Evolutionary conservation across 306 rosid genomes (phyloP).

Genomic region (Malus orientalis): DNA sequence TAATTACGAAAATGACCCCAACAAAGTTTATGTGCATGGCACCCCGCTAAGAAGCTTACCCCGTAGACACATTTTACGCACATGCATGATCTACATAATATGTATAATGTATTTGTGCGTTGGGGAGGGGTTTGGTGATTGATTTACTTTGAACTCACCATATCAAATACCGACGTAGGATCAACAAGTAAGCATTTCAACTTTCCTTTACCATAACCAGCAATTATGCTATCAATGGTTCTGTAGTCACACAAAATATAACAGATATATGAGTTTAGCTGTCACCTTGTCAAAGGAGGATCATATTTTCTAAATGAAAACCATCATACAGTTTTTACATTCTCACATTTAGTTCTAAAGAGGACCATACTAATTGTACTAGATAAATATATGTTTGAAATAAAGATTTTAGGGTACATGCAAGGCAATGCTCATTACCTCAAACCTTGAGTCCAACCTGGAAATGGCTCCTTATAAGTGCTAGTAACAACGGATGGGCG

Average conservation of each 20-base stretch:
- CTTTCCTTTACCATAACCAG: slow-evolving; percentile 23
- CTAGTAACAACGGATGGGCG: slow-evolving; percentile 14
- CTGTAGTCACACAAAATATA: neutral
- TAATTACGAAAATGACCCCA: too few species aligned
- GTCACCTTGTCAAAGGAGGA: too few species aligned
- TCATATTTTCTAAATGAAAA: too few species aligned
- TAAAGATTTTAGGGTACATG: neutral
- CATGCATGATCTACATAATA: neutral
- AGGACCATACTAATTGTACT: too few species aligned
- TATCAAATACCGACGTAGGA: slow-evolving; percentile 9
- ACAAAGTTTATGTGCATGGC: too few species aligned
- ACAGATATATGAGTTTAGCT: too few species aligned
- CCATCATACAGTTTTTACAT: too few species aligned
- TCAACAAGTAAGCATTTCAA: slow-evolving; percentile 18
- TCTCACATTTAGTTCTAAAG: too few species aligned
- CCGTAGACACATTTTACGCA: too few species aligned
- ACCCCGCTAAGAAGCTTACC: too few species aligned
- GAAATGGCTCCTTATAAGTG: slow-evolving; percentile 24
- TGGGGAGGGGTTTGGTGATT: too few species aligned
- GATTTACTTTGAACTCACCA: neutral
- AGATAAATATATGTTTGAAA: too few species aligned
- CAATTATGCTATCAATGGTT: slow-evolving; percentile 26
- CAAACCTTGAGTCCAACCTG: slow-evolving; percentile 35
- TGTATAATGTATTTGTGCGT: neutral
- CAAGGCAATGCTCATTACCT: slow-evolving; percentile 15